Evolutionary conservation across 2,329 filamentous ascomycete species (phyloP), one percentile per base, ranked within the genome.

Genomic region (Colletotrichum cordylinicola): DNA sequence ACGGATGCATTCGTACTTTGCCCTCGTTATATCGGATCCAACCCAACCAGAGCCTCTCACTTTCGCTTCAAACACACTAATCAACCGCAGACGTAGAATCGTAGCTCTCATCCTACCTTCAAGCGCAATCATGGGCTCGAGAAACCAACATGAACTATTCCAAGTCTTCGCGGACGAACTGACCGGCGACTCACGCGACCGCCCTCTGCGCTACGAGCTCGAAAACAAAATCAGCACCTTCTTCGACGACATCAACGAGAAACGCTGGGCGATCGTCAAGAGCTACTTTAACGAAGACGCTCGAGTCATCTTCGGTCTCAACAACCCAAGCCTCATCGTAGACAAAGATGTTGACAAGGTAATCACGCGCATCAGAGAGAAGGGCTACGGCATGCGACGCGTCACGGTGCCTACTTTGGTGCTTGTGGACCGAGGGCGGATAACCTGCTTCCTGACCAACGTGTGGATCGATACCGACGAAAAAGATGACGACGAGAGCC

Each of bases 1-100:
- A 12, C 18, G 12, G 39, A 48, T 8, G 39, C 18, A n/a, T 1
- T 48, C n/a, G 5, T 48, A 9, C 39, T 4, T n/a, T 18, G 18
- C 9, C 9, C 18, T n/a, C 39, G 0, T n/a, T 5, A 4, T n/a
- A 48, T 18, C n/a, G 9, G 7, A 7, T 12, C 2, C 3, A 0
- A 12, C 18, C 12, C 39, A 4, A 48, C 5, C 18, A n/a, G 0
- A 48, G 3, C 9, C 12, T 48, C 18, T 0, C 4, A 27, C 24
- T 5, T 27, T 48, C 10, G 18, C 6, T 27, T 27, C 24, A n/a
- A 18, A 2, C 39, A 21, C 18, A 0, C 39, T 5, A 3, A 48
- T n/a, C 39, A 48, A 21, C 18, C 18, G 1, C 18, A 7, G 1
- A n/a, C 18, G 9, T n/a, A 48, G 29, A 48, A 48, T 7, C 18